Percentiles rank a stretch among this genome's conserved stretches.
Evolutionary conservation across 768 basidiomycete genomes (phyloP).

Genomic region (Xerocomellus chrysenteron): DNA sequence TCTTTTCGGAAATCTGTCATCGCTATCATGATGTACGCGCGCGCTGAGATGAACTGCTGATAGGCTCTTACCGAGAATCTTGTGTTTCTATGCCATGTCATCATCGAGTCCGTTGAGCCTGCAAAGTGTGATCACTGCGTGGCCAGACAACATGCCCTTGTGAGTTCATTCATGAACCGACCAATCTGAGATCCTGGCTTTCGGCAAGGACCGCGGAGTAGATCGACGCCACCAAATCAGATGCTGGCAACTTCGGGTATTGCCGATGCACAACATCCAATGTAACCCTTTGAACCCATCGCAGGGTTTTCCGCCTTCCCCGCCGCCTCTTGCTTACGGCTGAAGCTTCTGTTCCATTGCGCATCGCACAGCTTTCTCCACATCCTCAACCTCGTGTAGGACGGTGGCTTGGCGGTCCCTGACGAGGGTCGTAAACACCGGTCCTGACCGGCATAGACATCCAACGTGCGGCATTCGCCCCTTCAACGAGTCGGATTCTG

Average conservation of each 20-base stretch:
- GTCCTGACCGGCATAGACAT: slow-evolving; percentile 84
- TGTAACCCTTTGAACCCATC: slow-evolving; percentile 2
- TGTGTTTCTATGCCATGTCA: slow-evolving; percentile 28
- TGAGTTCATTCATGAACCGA: slow-evolving; percentile 9
- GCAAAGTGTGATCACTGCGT: slow-evolving; percentile 29
- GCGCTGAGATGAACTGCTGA: neutral
- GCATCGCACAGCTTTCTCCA: slow-evolving; percentile 78
- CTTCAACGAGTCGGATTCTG: slow-evolving; percentile 85
- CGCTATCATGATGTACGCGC: neutral
- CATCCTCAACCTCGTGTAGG: slow-evolving; percentile 75
- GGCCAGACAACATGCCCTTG: slow-evolving; percentile 26
- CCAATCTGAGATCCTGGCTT: slow-evolving; percentile 26
- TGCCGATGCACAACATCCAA: no score
- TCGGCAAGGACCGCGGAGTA: no score
- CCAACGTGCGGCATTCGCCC: slow-evolving; percentile 85
- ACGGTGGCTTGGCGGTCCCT: slow-evolving; percentile 61
- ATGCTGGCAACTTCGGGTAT: no score
- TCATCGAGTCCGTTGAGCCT: slow-evolving; percentile 23
- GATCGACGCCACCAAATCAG: no score
- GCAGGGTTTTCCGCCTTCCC: slow-evolving; percentile 2
- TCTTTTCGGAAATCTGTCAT: no score
- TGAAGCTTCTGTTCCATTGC: slow-evolving; percentile 49
- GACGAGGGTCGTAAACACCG: slow-evolving; percentile 73
- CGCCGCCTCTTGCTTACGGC: slow-evolving; percentile 22
- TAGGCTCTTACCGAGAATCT: slow-evolving; percentile 18